A percentile compares a stretch with the other conserved stretches of the same genome.
Conservation (phyloP, 2,329 filamentous ascomycete species). For the Fusarium proliferatum region DNA sequence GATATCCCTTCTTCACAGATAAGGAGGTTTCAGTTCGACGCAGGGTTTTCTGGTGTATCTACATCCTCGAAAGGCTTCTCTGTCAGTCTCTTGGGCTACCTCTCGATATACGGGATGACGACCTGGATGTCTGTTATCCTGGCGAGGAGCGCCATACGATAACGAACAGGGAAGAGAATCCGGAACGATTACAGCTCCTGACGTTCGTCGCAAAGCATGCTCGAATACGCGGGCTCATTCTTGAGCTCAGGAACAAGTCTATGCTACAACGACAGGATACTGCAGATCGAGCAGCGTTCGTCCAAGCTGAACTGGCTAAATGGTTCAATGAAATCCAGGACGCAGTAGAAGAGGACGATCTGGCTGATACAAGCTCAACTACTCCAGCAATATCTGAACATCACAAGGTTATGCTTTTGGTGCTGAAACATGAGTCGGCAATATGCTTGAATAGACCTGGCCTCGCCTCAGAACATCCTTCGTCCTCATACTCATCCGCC, state of each 20-base stretch:
- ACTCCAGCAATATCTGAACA: constrained; percentile 42
- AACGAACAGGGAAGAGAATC: constrained; percentile 24
- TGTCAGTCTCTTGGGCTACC: constrained; percentile 67
- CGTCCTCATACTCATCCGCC: constrained; percentile 58
- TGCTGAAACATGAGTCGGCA: constrained; percentile 61
- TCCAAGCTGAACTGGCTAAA: constrained; percentile 60
- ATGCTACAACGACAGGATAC: constrained; percentile 58
- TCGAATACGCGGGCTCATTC: constrained; percentile 60
- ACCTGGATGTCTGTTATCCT: constrained; percentile 68
- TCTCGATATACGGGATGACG: constrained; percentile 65
- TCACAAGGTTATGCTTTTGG: constrained; percentile 56
- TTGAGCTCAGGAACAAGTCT: constrained; percentile 64
- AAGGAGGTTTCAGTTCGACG: constrained; percentile 61
- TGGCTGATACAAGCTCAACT: not conserved
- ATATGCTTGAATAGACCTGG: constrained; percentile 64
- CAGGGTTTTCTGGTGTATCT: constrained; percentile 68
- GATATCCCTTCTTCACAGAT: constrained; percentile 61
- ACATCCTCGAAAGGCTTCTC: constrained; percentile 64
- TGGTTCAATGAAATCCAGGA: constrained; percentile 67
- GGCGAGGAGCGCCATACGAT: constrained; percentile 57
- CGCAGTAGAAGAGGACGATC: constrained; percentile 54
- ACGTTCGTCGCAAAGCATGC: constrained; percentile 59
- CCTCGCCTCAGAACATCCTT: constrained; percentile 57
- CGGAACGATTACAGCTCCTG: constrained; percentile 50
- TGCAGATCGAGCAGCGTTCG: constrained; percentile 55